Evolutionary conservation across 1,139 yeast genomes (phyloP).

Genomic region (Geotrichum carabidarum): DNA sequence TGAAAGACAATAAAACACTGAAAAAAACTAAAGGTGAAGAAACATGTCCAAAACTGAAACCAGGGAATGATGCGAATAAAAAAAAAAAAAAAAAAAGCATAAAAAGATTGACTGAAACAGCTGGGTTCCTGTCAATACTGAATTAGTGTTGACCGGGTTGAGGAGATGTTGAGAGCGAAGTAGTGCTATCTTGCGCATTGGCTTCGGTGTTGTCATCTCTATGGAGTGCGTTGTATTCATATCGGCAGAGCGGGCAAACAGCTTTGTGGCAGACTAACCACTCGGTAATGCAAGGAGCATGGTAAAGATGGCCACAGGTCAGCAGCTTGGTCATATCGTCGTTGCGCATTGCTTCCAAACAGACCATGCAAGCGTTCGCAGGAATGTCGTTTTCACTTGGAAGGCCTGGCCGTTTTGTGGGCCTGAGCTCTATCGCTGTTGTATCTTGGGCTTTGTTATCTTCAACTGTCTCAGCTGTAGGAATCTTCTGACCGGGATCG

Average conservation of each 20-base stretch:
- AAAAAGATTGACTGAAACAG: too few species aligned
- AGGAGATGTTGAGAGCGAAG: too few species aligned
- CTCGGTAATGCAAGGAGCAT: conserved; percentile 11
- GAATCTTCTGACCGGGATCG: background rate
- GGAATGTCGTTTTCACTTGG: conserved; percentile 1
- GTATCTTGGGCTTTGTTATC: background rate
- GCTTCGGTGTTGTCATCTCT: too few species aligned
- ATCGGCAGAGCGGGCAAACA: conserved; percentile 16
- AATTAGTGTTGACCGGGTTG: too few species aligned
- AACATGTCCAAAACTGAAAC: too few species aligned
- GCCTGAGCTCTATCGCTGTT: background rate
- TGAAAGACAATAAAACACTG: too few species aligned
- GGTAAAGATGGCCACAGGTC: conserved; percentile 12
- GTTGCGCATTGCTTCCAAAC: conserved; percentile 8
- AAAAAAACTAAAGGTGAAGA: too few species aligned
- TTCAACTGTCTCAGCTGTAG: background rate
- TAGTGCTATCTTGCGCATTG: too few species aligned
- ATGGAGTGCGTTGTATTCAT: background rate
- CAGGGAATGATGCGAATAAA: too few species aligned
- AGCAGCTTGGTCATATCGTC: conserved; percentile 5
- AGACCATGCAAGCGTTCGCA: conserved; percentile 14
- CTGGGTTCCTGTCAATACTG: too few species aligned
- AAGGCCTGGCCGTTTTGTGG: background rate
- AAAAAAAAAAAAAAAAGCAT: too few species aligned
- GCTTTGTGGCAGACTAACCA: conserved; percentile 16